Conservation (phyloP, 345 rosid species). For the Gossypium australe region DNA sequence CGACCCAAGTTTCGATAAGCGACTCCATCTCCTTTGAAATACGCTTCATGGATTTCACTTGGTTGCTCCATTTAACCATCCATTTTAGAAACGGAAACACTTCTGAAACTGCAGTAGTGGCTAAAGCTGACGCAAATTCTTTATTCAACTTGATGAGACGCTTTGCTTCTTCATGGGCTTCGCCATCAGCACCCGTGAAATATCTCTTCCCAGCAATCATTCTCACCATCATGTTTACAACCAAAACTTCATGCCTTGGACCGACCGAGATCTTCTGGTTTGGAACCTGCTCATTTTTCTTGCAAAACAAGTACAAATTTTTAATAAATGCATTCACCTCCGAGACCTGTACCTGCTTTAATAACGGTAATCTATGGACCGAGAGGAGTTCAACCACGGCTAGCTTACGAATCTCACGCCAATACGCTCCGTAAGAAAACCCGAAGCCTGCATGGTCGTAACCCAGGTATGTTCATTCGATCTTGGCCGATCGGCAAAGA, state of each 20-base stretch:
- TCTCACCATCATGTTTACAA: neutral
- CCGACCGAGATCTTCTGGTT: neutral
- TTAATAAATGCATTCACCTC: neutral
- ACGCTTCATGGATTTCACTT: conserved; percentile 10
- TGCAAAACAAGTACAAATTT: neutral
- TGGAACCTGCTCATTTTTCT: neutral
- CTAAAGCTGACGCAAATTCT: neutral
- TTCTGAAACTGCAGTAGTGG: conserved; percentile 14
- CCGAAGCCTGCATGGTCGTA: conserved; percentile 2
- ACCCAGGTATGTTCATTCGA: neutral
- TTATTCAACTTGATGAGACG: conserved; percentile 18
- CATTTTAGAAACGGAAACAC: conserved; percentile 23
- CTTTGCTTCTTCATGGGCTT: conserved; percentile 14
- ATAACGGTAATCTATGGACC: neutral
- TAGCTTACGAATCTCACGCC: conserved; percentile 12
- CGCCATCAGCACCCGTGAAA: neutral
- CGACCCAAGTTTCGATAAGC: conserved; percentile 25
- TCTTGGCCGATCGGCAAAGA: conserved; percentile 22
- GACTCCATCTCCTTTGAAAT: neutral
- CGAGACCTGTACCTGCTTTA: neutral
- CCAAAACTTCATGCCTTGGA: neutral
- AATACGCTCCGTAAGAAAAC: conserved; percentile 1
- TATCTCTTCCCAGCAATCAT: neutral
- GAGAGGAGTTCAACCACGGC: conserved; percentile 11
- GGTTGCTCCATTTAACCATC: conserved; percentile 17